phyloP scores from a whole-genome alignment of 1,139 yeast genomes.

The Taphrina flavorubra region DNA sequence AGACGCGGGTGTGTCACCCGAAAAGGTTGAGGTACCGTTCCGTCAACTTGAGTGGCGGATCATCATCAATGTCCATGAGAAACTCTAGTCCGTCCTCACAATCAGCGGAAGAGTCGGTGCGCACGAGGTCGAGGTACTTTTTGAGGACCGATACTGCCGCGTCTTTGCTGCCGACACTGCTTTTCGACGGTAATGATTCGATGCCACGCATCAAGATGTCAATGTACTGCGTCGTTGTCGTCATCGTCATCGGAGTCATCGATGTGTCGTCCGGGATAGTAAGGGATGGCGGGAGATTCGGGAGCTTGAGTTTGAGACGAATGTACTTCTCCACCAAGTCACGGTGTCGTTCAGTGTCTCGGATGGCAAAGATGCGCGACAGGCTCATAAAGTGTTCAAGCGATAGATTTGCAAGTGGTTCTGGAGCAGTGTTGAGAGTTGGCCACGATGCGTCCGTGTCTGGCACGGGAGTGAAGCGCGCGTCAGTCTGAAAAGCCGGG shows the following conservation, averaged over 20 bases:
- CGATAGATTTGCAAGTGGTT: neutral
- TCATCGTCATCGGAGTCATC: too few species aligned
- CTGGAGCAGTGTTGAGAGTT: neutral
- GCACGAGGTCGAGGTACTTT: neutral
- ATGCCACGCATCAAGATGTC: neutral
- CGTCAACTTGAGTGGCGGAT: neutral
- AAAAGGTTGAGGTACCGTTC: neutral
- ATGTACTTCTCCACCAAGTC: conserved; percentile 3
- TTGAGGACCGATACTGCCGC: neutral
- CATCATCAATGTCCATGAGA: conserved; percentile 1
- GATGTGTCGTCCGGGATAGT: too few species aligned
- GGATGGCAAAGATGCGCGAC: conserved; percentile 9
- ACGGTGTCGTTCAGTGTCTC: neutral
- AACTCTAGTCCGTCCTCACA: neutral
- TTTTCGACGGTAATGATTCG: neutral
- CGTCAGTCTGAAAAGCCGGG: neutral
- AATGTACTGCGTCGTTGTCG: neutral
- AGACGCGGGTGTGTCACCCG: neutral
- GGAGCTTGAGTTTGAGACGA: neutral
- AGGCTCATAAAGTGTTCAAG: neutral
- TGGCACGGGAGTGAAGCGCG: neutral
- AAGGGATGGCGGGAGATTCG: neutral
- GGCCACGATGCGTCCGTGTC: neutral
- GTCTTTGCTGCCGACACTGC: neutral
- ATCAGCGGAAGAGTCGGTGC: neutral